Evolutionary conservation across 2,329 filamentous ascomycete species (phyloP).

Genomic region (Exutisphaerella laricina): DNA sequence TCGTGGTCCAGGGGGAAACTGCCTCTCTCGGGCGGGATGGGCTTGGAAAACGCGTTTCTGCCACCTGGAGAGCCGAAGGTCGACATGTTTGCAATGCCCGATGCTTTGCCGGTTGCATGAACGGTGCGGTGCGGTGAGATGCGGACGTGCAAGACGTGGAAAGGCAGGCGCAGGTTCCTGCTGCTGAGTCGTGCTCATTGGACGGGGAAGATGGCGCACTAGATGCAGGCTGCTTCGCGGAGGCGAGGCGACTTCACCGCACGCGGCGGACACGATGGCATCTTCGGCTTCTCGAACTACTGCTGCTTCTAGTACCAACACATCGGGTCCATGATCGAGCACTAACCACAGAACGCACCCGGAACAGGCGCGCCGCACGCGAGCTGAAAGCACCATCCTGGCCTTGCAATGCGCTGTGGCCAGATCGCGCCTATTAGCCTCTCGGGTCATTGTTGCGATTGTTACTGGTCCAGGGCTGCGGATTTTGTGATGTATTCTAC

Average conservation of each 20-base stretch:
- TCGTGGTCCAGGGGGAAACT: constrained; percentile 97
- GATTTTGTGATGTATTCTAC: no score
- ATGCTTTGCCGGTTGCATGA: no score
- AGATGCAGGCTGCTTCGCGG: not conserved
- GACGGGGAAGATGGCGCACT: not conserved
- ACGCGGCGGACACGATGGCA: constrained; percentile 1
- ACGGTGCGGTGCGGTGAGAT: not conserved
- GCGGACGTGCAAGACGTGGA: not conserved
- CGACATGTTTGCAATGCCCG: constrained; percentile 23
- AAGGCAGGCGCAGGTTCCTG: not conserved
- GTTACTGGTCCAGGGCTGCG: no score
- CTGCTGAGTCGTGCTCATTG: not conserved
- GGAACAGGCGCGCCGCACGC: no score
- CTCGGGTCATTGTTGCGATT: no score
- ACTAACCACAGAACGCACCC: no score
- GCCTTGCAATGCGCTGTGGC: no score
- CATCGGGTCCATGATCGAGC: no score
- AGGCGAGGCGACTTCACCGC: not conserved
- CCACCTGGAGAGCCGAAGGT: constrained; percentile 62
- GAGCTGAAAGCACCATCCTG: no score
- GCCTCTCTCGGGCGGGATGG: constrained; percentile 78
- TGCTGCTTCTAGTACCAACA: not conserved
- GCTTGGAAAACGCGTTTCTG: constrained; percentile 58
- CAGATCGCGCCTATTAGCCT: no score
- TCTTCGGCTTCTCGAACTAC: not conserved